These are phyloP conservation scores for Solanum chaucha DNA, from an alignment of 257 asterid genomes.

Conservation along the genomic window DNA sequence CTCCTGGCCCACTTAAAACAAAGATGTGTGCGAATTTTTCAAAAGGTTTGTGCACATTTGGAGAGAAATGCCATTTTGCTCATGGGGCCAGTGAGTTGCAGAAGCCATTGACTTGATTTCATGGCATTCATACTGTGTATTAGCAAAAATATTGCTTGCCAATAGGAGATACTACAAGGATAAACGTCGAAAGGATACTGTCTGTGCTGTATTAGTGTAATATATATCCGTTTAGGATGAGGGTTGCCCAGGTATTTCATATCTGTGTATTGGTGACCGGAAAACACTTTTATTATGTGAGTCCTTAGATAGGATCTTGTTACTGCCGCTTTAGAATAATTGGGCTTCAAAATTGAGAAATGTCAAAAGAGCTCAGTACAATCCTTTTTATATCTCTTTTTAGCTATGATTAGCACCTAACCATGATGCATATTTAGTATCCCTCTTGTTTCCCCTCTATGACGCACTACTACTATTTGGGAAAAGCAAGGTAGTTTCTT, in stretches of 20 bases:
- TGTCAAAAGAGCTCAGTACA: background rate
- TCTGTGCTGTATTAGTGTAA: background rate
- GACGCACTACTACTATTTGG: background rate
- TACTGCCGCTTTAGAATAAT: background rate
- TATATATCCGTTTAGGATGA: background rate
- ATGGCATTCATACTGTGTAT: background rate
- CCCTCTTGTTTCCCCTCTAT: background rate
- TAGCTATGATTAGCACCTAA: background rate
- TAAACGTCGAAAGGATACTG: background rate
- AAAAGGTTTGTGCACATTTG: constrained; percentile 85
- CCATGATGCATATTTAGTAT: background rate
- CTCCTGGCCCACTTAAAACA: constrained; percentile 44
- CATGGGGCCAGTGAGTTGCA: constrained; percentile 81
- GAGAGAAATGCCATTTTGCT: constrained; percentile 86
- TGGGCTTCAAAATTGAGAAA: background rate
- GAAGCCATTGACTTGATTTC: constrained; percentile 27
- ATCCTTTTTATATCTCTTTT: background rate
- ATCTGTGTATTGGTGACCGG: background rate
- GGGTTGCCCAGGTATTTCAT: background rate
- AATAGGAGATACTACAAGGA: background rate
- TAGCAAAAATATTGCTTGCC: background rate
- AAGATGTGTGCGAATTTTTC: constrained; percentile 66
- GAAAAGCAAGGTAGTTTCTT: too few relatives aligned
- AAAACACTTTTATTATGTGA: background rate
- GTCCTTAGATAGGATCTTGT: background rate